These are phyloP conservation scores for Mollisia scopiformis DNA, from an alignment of 2,329 filamentous ascomycete species.

Conservation along the genomic window DNA sequence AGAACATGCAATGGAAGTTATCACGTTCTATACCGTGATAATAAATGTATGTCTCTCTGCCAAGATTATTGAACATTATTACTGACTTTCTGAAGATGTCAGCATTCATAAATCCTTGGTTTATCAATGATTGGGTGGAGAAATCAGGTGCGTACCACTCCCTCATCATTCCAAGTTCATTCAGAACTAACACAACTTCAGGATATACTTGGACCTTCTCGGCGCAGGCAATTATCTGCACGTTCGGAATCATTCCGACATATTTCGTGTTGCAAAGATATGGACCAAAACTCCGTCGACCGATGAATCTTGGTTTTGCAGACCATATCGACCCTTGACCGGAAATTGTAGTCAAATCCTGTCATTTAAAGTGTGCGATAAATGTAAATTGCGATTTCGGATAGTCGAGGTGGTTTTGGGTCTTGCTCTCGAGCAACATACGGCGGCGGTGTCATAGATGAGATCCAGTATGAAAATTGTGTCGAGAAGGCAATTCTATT, in stretches of 20 bases:
- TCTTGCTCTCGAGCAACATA: too few species aligned
- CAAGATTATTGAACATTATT: neutral
- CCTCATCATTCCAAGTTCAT: neutral
- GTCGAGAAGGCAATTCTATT: neutral
- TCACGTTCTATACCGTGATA: slow-evolving; percentile 57
- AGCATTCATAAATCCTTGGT: slow-evolving; percentile 30
- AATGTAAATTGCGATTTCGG: too few species aligned
- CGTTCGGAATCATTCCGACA: slow-evolving; percentile 30
- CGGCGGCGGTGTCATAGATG: too few species aligned
- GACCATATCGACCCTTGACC: neutral
- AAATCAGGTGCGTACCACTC: slow-evolving; percentile 14
- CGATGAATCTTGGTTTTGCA: slow-evolving; percentile 9
- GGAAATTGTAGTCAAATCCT: neutral
- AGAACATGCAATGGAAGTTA: slow-evolving; percentile 54
- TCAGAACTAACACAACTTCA: neutral
- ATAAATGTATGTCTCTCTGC: slow-evolving; percentile 53
- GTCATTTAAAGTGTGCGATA: too few species aligned
- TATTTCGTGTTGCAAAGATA: slow-evolving; percentile 31
- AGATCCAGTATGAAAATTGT: too few species aligned
- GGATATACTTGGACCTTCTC: slow-evolving; percentile 36
- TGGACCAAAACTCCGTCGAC: slow-evolving; percentile 21
- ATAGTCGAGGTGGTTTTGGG: neutral
- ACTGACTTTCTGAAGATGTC: slow-evolving; percentile 30
- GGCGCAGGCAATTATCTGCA: slow-evolving; percentile 34
- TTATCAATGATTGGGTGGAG: slow-evolving; percentile 34